These are phyloP conservation scores for Tuber brumale DNA, from an alignment of 495 filamentous ascomycete genomes.

Conservation along the genomic window DNA sequence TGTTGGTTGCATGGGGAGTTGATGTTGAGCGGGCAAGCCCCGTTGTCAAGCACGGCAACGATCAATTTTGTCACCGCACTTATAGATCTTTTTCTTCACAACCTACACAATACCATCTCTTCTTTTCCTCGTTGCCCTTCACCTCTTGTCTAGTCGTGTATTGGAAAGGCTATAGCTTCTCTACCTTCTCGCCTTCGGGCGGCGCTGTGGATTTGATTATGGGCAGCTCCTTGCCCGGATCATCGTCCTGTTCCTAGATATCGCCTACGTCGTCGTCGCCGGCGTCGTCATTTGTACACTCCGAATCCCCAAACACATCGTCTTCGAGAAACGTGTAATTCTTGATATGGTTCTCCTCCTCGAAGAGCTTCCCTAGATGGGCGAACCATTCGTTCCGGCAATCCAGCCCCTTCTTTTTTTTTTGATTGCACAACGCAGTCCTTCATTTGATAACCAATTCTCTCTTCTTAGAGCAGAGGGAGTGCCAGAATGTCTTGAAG, in stretches of 20 bases:
- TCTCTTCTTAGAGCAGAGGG: slow-evolving; percentile 59
- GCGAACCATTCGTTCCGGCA: slow-evolving; percentile 74
- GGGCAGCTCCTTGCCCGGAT: background rate
- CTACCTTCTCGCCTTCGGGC: slow-evolving; percentile 4
- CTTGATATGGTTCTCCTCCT: slow-evolving; percentile 42
- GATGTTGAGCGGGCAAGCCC: too few relatives aligned
- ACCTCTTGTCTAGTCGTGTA: background rate
- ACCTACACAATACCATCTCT: slow-evolving; percentile 31
- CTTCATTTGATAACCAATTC: background rate
- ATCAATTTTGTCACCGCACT: too few relatives aligned
- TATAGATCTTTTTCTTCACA: background rate
- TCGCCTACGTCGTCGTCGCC: slow-evolving; percentile 41
- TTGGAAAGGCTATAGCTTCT: slow-evolving; percentile 16
- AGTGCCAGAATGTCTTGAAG: slow-evolving; percentile 76
- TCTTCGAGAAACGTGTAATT: slow-evolving; percentile 30
- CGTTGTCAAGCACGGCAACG: too few relatives aligned
- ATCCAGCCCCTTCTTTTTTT: slow-evolving; percentile 51
- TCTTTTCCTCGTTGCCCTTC: background rate
- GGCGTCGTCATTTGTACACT: slow-evolving; percentile 31
- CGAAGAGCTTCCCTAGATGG: slow-evolving; percentile 80
- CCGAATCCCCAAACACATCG: slow-evolving; percentile 20
- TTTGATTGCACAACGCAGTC: too few relatives aligned
- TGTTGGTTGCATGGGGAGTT: too few relatives aligned
- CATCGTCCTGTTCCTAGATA: slow-evolving; percentile 13
- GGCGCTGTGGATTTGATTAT: slow-evolving; percentile 17